These are phyloP conservation scores for Ilyonectria mors-panacis DNA, from an alignment of 2,329 filamentous ascomycete genomes.

Conservation along the genomic window DNA sequence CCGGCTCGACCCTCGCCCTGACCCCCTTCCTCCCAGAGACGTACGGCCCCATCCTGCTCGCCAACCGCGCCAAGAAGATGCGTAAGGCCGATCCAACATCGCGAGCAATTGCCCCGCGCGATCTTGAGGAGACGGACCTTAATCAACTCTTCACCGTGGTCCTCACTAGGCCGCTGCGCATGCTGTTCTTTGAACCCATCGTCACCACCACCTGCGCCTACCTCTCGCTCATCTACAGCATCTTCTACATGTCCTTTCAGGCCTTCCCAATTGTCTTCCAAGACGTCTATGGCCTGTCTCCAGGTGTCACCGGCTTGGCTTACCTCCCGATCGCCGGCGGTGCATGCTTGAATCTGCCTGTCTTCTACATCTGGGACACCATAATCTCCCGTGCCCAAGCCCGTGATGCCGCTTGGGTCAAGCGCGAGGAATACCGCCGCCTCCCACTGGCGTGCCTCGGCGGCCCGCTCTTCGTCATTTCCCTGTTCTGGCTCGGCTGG, in stretches of 20 bases:
- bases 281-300: conserved; percentile 72
- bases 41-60: conserved; percentile 71
- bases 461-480: conserved; percentile 72
- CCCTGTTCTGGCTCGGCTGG: conserved; percentile 76
- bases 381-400: conserved; percentile 68
- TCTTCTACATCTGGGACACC: conserved; percentile 77
- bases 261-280: conserved; percentile 81
- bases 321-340: conserved; percentile 80
- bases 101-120: conserved; percentile 71
- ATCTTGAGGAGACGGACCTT: conserved; percentile 72
- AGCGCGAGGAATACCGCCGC: conserved; percentile 76
- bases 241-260: conserved; percentile 82
- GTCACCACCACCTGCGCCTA: conserved; percentile 80
- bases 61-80: conserved; percentile 68
- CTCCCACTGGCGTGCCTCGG: conserved; percentile 81
- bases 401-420: conserved; percentile 69
- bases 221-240: conserved; percentile 78
- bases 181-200: conserved; percentile 81
- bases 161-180: conserved; percentile 78
- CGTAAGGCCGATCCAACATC: conserved; percentile 68
- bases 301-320: conserved; percentile 75
- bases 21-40: conserved; percentile 77
- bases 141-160: conserved; percentile 77
- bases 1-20: conserved; percentile 71
- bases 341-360: conserved; percentile 68